Conservation (phyloP, 2,329 filamentous ascomycete genomes). For the Pseudogymnoascus sp. region DNA sequence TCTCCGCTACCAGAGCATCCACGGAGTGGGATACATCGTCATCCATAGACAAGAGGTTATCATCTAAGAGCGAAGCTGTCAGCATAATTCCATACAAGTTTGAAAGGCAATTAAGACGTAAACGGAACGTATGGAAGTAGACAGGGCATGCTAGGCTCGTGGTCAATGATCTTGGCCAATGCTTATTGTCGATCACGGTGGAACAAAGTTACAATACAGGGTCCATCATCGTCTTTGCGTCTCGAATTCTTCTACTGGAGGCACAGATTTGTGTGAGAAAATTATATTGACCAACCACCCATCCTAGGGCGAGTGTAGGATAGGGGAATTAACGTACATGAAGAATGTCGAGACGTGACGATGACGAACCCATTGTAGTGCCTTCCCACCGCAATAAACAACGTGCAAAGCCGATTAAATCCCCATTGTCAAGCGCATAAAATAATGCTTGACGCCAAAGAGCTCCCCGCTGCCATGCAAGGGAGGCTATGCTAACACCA, state of each 20-base stretch:
- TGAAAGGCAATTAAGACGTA: not conserved
- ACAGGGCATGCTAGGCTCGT: conserved; percentile 5
- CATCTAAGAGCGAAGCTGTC: conserved; percentile 41
- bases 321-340: conserved; percentile 57
- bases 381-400: conserved; percentile 17
- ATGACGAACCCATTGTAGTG: conserved; percentile 53
- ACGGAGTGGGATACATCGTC: conserved; percentile 57
- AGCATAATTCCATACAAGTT: conserved; percentile 15
- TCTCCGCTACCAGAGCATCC: conserved; percentile 60
- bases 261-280: conserved; percentile 35
- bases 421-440: conserved; percentile 20
- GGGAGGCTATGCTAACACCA: conserved; percentile 39
- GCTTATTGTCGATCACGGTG: conserved; percentile 15
- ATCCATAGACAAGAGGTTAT: conserved; percentile 49
- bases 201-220: conserved; percentile 42
- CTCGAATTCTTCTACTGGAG: conserved; percentile 28
- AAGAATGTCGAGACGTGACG: conserved; percentile 51
- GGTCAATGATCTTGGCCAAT: conserved; percentile 15
- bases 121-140: not conserved
- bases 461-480: conserved; percentile 30
- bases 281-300: conserved; percentile 42
- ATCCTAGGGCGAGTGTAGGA: conserved; percentile 26
- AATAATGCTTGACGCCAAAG: conserved; percentile 27
- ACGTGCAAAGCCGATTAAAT: conserved; percentile 20
- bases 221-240: conserved; percentile 55